Percentiles rank a stretch among this genome's conserved stretches.
These are phyloP conservation scores for Alternaria infectoria DNA, from an alignment of 2,329 filamentous ascomycete genomes.

Conservation along the genomic window DNA sequence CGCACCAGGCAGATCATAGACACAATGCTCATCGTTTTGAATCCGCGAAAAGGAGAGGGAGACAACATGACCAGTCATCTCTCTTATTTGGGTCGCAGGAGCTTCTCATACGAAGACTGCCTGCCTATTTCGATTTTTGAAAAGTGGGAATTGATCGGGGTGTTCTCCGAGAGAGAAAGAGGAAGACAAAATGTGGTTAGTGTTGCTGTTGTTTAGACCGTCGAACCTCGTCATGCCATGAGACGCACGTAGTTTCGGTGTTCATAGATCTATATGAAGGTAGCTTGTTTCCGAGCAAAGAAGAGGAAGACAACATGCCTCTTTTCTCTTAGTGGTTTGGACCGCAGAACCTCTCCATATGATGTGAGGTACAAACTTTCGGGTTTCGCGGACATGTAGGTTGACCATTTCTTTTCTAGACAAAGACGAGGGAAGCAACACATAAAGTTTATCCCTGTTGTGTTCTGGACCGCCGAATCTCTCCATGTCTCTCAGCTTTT, in stretches of 20 bases:
- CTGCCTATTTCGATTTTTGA: rapidly evolving
- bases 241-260: neutral
- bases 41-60: neutral
- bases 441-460: too few relatives aligned
- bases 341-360: neutral
- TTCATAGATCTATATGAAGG: neutral
- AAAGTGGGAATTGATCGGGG: neutral
- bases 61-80: too few relatives aligned
- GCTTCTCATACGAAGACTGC: neutral
- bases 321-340: too few relatives aligned
- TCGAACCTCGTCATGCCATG: neutral
- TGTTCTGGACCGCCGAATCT: neutral
- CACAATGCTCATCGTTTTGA: neutral
- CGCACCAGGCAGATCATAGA: neutral
- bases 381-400: neutral
- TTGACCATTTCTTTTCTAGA: neutral
- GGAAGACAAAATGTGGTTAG: neutral
- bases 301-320: neutral
- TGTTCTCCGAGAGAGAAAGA: too few relatives aligned
- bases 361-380: neutral
- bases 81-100: neutral
- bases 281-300: neutral
- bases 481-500: rapidly evolving
- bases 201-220: neutral
- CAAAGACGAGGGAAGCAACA: neutral